These are phyloP conservation scores for Immersiella caudata DNA, from an alignment of 495 filamentous ascomycete species.

Conservation along the genomic window DNA sequence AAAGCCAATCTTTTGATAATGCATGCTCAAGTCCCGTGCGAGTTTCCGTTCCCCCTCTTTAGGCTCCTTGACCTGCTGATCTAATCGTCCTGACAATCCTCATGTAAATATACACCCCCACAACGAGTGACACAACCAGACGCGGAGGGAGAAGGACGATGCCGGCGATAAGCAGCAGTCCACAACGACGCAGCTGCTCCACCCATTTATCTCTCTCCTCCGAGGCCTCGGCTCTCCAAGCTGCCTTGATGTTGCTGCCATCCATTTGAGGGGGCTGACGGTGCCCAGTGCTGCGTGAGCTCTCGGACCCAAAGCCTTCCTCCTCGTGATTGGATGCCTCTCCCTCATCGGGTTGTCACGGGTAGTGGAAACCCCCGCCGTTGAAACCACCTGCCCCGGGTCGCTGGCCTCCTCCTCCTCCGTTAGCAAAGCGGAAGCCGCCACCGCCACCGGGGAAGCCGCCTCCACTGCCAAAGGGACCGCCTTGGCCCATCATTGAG, in stretches of 20 bases:
- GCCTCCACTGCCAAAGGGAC: constrained; percentile 44
- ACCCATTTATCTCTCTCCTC: constrained; percentile 32
- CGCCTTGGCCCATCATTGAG: constrained; percentile 63
- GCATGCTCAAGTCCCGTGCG: not conserved
- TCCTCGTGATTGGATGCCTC: constrained; percentile 27
- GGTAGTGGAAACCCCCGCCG: constrained; percentile 47
- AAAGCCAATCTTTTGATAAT: constrained; percentile 23
- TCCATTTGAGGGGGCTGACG: not conserved
- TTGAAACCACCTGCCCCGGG: constrained; percentile 39
- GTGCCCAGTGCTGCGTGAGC: constrained; percentile 26
- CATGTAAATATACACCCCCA: constrained; percentile 35
- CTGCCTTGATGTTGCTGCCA: constrained; percentile 28
- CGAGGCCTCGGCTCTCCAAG: constrained; percentile 31
- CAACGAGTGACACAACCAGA: constrained; percentile 32
- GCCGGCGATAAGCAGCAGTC: constrained; percentile 37
- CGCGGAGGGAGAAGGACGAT: constrained; percentile 42
- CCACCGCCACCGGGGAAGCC: constrained; percentile 50
- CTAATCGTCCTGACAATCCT: constrained; percentile 23
- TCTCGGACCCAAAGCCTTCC: constrained; percentile 22
- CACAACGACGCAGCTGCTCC: constrained; percentile 35
- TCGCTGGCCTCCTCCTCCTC: constrained; percentile 34
- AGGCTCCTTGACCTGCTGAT: constrained; percentile 10
- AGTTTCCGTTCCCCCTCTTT: not conserved
- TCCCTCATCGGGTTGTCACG: constrained; percentile 49
- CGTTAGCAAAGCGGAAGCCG: constrained; percentile 26